phyloP scores from a whole-genome alignment of 805 yeast genomes.

The Candida ipomoeae region DNA sequence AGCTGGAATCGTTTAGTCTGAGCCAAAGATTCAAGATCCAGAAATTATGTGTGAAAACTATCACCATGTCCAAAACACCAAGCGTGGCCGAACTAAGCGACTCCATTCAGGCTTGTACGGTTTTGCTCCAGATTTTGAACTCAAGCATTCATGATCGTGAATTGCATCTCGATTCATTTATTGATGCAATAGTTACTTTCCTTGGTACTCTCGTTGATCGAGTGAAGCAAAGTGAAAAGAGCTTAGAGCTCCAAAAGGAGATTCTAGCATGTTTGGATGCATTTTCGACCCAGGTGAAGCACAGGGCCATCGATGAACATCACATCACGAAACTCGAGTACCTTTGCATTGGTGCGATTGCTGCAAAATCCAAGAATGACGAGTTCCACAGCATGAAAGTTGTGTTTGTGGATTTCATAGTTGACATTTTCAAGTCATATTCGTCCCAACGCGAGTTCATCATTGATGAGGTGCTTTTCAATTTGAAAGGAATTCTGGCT shows the following conservation, averaged over 20 bases:
- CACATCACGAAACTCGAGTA: slow-evolving; percentile 58
- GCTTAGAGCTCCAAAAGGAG: slow-evolving; percentile 1
- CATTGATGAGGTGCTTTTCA: slow-evolving; percentile 53
- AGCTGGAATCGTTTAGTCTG: slow-evolving; percentile 20
- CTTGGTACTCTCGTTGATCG: slow-evolving; percentile 32
- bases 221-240: slow-evolving; percentile 12
- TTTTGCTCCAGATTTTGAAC: slow-evolving; percentile 40
- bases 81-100: slow-evolving; percentile 18
- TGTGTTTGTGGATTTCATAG: slow-evolving; percentile 26
- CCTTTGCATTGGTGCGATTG: slow-evolving; percentile 39
- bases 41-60: slow-evolving; percentile 23
- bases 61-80: slow-evolving; percentile 19
- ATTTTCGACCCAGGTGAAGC: slow-evolving; percentile 15
- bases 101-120: slow-evolving; percentile 30
- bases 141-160: slow-evolving; percentile 39
- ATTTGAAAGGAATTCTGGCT: slow-evolving; percentile 31
- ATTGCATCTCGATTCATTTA: slow-evolving; percentile 43
- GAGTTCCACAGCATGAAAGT: slow-evolving; percentile 26
- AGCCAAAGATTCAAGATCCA: slow-evolving; percentile 21
- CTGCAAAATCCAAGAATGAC: slow-evolving; percentile 25
- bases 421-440: slow-evolving; percentile 35
- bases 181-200: slow-evolving; percentile 39
- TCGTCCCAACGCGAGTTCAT: slow-evolving; percentile 57
- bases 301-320: slow-evolving; percentile 38
- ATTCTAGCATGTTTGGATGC: slow-evolving; percentile 6